Evolutionary conservation across 345 rosid genomes (phyloP).

Genomic region (Camelina laxa): DNA sequence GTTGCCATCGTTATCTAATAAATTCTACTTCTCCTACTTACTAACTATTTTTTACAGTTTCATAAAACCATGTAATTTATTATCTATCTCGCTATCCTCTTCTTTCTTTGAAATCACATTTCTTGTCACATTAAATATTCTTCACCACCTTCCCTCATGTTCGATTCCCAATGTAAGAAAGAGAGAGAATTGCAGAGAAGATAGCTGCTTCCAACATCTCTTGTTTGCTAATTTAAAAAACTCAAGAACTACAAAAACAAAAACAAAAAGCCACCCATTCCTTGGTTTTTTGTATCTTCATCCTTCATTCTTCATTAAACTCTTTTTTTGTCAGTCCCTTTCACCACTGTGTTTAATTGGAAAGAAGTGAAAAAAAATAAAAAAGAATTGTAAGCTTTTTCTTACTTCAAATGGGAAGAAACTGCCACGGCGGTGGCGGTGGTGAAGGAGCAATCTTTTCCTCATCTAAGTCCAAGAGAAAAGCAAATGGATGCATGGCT

Average conservation of each 20-base stretch:
- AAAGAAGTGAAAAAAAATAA: not conserved
- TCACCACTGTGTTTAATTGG: slow-evolving; percentile 22
- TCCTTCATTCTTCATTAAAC: slow-evolving; percentile 5
- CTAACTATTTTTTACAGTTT: slow-evolving; percentile 24
- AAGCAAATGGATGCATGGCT: slow-evolving; percentile 73
- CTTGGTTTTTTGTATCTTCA: slow-evolving; percentile 1
- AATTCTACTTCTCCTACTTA: slow-evolving; percentile 25
- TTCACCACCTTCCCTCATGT: slow-evolving; percentile 31
- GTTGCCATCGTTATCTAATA: slow-evolving; percentile 44
- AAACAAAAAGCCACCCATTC: not conserved
- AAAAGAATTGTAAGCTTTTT: slow-evolving; percentile 26
- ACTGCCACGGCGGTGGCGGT: slow-evolving; percentile 43
- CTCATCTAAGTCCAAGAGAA: slow-evolving; percentile 26
- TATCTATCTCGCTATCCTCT: slow-evolving; percentile 4
- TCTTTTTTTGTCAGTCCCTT: slow-evolving; percentile 35
- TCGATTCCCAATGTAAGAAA: slow-evolving; percentile 44
- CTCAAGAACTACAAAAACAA: slow-evolving; percentile 10
- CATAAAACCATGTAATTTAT: slow-evolving; percentile 17
- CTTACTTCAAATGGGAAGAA: slow-evolving; percentile 58
- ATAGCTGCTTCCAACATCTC: slow-evolving; percentile 32
- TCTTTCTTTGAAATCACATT: slow-evolving; percentile 35
- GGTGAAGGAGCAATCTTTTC: not conserved
- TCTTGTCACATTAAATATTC: slow-evolving; percentile 45
- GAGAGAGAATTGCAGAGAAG: slow-evolving; percentile 30
- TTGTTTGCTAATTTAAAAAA: slow-evolving; percentile 22